Percentiles rank a stretch among this genome's conserved stretches.
Conservation (phyloP, 1,139 yeast species). For the Pneumocystis murina region DNA sequence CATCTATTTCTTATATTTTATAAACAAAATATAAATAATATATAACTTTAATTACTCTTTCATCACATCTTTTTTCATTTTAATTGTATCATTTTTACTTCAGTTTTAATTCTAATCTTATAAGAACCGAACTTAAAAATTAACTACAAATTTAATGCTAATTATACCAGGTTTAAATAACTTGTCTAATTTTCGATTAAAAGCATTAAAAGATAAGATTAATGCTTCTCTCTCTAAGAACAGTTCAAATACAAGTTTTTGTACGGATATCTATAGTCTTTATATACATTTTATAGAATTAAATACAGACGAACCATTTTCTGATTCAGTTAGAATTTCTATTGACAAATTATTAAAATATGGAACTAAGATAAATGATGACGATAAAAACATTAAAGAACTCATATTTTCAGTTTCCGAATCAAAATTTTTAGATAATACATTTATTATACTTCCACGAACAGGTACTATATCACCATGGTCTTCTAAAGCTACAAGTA, state of each 20-base stretch:
- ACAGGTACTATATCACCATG: conserved; percentile 96
- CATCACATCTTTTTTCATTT: background rate
- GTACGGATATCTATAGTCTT: background rate
- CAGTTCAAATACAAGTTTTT: background rate
- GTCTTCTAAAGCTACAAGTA: conserved; percentile 98
- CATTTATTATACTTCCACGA: conserved; percentile 75
- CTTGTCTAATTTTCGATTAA: background rate
- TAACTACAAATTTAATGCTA: background rate
- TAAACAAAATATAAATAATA: background rate
- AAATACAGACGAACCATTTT: background rate
- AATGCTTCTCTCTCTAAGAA: background rate
- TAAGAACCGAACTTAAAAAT: background rate
- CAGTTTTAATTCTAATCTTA: background rate
- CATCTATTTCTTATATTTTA: background rate
- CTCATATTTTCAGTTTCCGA: background rate
- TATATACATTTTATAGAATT: background rate
- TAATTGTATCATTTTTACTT: background rate
- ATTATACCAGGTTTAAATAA: background rate
- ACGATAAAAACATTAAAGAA: background rate
- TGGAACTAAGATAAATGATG: background rate
- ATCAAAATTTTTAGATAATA: conserved; percentile 17
- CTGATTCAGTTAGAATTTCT: background rate
- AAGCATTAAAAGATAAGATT: background rate
- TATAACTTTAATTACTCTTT: background rate
- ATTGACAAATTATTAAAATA: background rate